phyloP scores from a whole-genome alignment of 352 stramenopile species.

The Salisapilia sapeloensis region DNA sequence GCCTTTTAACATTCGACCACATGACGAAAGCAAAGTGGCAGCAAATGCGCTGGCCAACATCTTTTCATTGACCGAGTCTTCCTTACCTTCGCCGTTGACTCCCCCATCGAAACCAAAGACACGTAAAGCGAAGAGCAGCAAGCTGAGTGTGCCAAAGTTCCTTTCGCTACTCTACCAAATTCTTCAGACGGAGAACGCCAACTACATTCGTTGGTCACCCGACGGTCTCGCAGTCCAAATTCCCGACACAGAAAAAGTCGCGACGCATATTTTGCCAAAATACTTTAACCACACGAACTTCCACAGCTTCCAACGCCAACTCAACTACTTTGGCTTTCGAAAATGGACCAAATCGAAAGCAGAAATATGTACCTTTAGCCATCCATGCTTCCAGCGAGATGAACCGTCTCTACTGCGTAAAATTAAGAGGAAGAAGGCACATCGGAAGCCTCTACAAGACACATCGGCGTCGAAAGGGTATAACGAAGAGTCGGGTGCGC shows the following conservation, averaged over 20 bases:
- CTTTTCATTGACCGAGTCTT: too few relatives aligned
- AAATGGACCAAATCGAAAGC: conserved; percentile 54
- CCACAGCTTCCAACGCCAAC: conserved; percentile 74
- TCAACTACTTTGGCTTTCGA: conserved; percentile 82
- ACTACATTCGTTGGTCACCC: conserved; percentile 27
- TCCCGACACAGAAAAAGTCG: conserved; percentile 21
- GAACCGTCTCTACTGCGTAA: conserved; percentile 52
- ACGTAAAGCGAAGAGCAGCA: conserved; percentile 16
- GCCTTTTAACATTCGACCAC: too few relatives aligned
- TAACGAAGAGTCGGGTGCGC: conserved; percentile 2
- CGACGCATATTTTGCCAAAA: conserved; percentile 58
- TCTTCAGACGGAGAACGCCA: conserved; percentile 21
- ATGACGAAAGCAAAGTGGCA: too few relatives aligned
- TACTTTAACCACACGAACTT: conserved; percentile 86
- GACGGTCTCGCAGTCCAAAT: conserved; percentile 32
- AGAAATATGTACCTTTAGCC: conserved; percentile 74
- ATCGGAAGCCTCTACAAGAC: conserved; percentile 11
- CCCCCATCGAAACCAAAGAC: too few relatives aligned
- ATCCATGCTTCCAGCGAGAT: conserved; percentile 61
- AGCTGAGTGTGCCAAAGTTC: conserved; percentile 32
- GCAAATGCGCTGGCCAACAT: too few relatives aligned
- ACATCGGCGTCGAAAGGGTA: conserved; percentile 5
- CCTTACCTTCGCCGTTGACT: too few relatives aligned
- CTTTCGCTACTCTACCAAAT: conserved; percentile 36
- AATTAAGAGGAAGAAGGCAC: conserved; percentile 69